Base-by-base conservation (phyloP, 371 early-diverging fungal species). In the Capillidium rhysosporum region DNA sequence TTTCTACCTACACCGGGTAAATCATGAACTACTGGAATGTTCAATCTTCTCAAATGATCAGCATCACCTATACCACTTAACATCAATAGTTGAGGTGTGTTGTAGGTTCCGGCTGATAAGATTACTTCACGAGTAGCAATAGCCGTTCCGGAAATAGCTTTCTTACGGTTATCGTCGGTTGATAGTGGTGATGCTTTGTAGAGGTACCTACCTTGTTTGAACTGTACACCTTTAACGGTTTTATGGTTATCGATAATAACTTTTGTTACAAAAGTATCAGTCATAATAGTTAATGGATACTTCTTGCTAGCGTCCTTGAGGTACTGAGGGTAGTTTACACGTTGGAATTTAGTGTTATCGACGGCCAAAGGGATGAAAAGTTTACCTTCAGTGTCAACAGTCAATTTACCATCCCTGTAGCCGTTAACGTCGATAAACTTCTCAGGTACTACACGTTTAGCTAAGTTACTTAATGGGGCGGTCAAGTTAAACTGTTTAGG, bases 1-100 rank as follows among this genome's bases (percentile, higher is more conserved):
- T 55, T 55, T 7, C 29, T 14, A 9, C 55, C 55, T 1, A 55
- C 55, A 1, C 55, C 55, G 8, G 46, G 26, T 44, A 46, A n/a
- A 25, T 55, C 5, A 16, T 16, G 7, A 1, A 21, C 18, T 4
- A 38, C 39, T 46, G 29, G 31, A 12, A 55, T 55, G 28, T 29
- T 29, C 1, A 30, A 12, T 31, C 2, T 3, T 14, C 20, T 44
- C 0, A 55, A 21, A 1, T 55, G 46, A 24, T 1, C 38, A 5
- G 16, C 26, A 21, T 40, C 44, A 9, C 64, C 64, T 39, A 64
- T 45, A 39, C 64, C 64, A 29, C 57, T 57, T 41, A 64, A 59
- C 64, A 61, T 60, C 40, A 64, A 57, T 9, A 64, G 41, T 44
- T 61, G 56, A 23, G 64, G 64, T n/a, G 49, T 57, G 26, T 57